Evolutionary conservation across 2,329 filamentous ascomycete species (phyloP).

Genomic region (Alternaria sp.): DNA sequence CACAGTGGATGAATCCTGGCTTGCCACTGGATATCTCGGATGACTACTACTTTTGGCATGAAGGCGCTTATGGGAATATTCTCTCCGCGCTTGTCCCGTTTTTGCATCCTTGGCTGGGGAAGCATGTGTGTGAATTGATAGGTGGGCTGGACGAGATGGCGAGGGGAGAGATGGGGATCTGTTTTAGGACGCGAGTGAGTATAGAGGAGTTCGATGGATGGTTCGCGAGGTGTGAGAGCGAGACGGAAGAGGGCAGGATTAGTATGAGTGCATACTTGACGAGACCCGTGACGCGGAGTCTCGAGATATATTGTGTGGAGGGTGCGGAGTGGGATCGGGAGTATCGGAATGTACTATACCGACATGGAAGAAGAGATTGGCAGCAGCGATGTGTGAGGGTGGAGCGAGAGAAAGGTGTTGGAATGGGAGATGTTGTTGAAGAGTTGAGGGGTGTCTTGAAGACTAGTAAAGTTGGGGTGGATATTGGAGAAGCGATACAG

Average conservation of each 20-base stretch:
- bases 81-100: constrained; percentile 3
- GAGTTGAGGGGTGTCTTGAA: constrained; percentile 15
- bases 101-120: constrained; percentile 12
- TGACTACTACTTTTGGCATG: constrained; percentile 19
- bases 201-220: background rate
- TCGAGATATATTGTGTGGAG: constrained; percentile 4
- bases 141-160: constrained; percentile 5
- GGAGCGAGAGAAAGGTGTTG: constrained; percentile 16
- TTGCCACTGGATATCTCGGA: constrained; percentile 3
- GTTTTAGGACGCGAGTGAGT: background rate
- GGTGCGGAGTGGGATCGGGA: constrained; percentile 7
- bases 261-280: background rate
- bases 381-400: constrained; percentile 9
- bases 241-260: background rate
- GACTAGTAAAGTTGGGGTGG: background rate
- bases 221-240: background rate
- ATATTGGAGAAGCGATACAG: background rate
- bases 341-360: constrained; percentile 3
- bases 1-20: background rate
- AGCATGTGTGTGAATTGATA: background rate
- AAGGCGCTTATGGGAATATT: constrained; percentile 7
- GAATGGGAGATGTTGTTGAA: constrained; percentile 15
- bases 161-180: constrained; percentile 2
- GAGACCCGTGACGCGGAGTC: background rate
- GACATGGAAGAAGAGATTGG: background rate